phyloP scores from a whole-genome alignment of 176 grass and related monocot genomes.

The Zoysia japonica region DNA sequence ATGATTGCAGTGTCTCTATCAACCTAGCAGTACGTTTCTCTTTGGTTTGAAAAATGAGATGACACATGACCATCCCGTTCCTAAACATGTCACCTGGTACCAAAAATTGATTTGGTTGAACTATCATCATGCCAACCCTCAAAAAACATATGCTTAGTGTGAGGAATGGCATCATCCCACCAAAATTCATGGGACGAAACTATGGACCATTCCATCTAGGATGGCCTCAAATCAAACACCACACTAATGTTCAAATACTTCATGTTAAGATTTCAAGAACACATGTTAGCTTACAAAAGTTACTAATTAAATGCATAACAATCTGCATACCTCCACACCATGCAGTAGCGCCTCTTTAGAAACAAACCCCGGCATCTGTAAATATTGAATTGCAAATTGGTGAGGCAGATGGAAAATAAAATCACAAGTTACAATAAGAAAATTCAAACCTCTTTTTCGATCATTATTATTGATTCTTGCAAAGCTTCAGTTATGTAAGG shows the following conservation, averaged over 20 bases:
- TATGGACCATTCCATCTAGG: background rate
- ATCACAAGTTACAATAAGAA: constrained; percentile 17
- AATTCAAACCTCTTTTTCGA: constrained; percentile 75
- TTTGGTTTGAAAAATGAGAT: background rate
- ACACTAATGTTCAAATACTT: constrained; percentile 3
- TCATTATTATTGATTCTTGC: constrained; percentile 70
- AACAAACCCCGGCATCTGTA: constrained; percentile 86
- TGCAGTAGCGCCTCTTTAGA: constrained; percentile 84
- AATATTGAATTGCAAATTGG: constrained; percentile 33
- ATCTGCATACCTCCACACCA: constrained; percentile 87
- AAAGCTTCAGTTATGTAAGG: constrained; percentile 79
- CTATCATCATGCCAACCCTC: background rate
- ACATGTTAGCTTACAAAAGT: constrained; percentile 2
- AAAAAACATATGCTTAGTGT: too few relatives aligned
- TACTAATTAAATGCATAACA: background rate
- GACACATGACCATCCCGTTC: background rate
- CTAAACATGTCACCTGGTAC: background rate
- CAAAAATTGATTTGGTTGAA: background rate
- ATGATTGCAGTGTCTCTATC: constrained; percentile 10
- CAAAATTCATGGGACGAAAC: background rate
- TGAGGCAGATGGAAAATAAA: constrained; percentile 13
- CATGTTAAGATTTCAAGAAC: background rate
- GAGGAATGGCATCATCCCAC: background rate
- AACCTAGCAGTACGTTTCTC: background rate
- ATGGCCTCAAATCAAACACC: background rate